These are phyloP conservation scores for Heteromeles arbutifolia DNA, from an alignment of 306 rosid genomes.

Conservation along the genomic window DNA sequence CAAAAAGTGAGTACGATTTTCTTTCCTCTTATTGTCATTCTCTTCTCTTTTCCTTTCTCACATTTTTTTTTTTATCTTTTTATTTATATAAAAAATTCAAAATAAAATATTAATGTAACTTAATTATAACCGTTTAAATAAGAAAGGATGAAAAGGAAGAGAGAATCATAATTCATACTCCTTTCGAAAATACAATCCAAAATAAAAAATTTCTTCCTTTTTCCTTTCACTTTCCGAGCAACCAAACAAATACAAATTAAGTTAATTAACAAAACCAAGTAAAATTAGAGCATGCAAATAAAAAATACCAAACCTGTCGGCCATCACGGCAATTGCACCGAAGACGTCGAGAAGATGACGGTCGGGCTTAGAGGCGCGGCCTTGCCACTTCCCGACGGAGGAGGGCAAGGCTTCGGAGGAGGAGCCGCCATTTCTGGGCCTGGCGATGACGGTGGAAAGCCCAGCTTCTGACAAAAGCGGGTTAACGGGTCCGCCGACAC, in stretches of 20 bases:
- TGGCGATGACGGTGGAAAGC: slow-evolving; percentile 56
- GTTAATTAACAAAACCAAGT: neutral
- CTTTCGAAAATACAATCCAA: neutral
- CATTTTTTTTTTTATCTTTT: no score
- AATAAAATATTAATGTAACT: rapidly evolving
- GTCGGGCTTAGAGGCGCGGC: slow-evolving; percentile 52
- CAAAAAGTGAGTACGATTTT: no score
- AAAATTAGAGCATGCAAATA: neutral
- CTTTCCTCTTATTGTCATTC: no score
- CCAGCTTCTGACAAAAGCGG: slow-evolving; percentile 58
- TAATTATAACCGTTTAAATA: no score
- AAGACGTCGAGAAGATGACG: slow-evolving; percentile 26
- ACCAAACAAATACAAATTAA: neutral
- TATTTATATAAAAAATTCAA: no score
- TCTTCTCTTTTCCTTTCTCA: no score
- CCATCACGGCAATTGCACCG: slow-evolving; percentile 63
- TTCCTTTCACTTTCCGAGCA: neutral
- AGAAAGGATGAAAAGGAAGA: rapidly evolving
- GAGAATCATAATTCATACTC: no score
- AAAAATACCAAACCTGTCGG: slow-evolving; percentile 41
- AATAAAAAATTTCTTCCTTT: neutral
- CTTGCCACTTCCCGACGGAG: slow-evolving; percentile 60
- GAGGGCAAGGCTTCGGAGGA: slow-evolving; percentile 45
- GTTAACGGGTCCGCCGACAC: slow-evolving; percentile 65
- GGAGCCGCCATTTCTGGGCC: slow-evolving; percentile 45